phyloP scores from a whole-genome alignment of 371 early-diverging fungal species.

The Mucor mucedo region DNA sequence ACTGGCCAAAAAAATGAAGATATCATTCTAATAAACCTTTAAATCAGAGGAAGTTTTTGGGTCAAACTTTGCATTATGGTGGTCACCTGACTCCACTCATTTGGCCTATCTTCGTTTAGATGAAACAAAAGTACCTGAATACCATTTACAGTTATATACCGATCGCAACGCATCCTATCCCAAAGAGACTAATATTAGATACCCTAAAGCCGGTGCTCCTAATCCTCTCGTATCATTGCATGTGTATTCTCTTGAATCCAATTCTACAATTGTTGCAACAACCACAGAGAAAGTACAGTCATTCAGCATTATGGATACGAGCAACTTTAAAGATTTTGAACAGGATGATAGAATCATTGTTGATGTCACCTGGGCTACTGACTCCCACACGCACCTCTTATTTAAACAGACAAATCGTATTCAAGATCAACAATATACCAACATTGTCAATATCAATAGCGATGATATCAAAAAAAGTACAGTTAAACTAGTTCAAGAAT shows the following conservation, averaged over 20 bases:
- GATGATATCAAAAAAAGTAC: conserved; percentile 21
- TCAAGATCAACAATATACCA: conserved; percentile 80
- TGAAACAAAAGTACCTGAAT: conserved; percentile 83
- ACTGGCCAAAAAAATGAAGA: neutral
- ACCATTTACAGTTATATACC: conserved; percentile 70
- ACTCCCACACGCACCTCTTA: conserved; percentile 64
- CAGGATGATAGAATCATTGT: conserved; percentile 78
- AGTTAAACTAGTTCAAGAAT: conserved; percentile 55
- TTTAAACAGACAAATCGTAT: conserved; percentile 89
- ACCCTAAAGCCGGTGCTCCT: conserved; percentile 88
- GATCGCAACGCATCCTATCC: conserved; percentile 67
- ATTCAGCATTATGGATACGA: conserved; percentile 18
- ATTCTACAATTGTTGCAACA: conserved; percentile 32
- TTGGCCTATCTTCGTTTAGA: conserved; percentile 85
- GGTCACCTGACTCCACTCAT: conserved; percentile 85
- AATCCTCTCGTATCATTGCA: conserved; percentile 84
- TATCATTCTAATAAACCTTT: neutral
- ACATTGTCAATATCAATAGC: conserved; percentile 47
- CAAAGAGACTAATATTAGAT: conserved; percentile 70
- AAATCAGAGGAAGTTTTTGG: conserved; percentile 79
- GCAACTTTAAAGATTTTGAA: conserved; percentile 40
- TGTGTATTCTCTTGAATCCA: conserved; percentile 50
- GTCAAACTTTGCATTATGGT: conserved; percentile 78
- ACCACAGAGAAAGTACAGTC: conserved; percentile 8
- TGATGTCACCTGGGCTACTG: conserved; percentile 83